phyloP scores from a whole-genome alignment of 2,329 filamentous ascomycete genomes.

The Lanzia echinophila region DNA sequence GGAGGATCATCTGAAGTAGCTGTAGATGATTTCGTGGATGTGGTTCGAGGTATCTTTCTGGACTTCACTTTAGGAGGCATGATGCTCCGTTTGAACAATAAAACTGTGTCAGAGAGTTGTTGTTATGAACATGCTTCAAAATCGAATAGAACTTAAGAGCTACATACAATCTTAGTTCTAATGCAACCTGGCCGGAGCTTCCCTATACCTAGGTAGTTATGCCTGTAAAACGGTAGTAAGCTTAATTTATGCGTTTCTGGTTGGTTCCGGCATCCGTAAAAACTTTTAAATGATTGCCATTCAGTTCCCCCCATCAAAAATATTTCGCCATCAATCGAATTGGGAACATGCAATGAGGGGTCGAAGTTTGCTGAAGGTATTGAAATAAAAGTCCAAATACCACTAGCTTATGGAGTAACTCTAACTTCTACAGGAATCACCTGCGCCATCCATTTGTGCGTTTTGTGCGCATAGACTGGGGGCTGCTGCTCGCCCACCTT shows the following conservation, averaged over 20 bases:
- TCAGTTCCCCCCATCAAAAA: neutral
- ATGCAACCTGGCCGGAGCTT: neutral
- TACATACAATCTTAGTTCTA: neutral
- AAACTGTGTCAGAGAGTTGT: neutral
- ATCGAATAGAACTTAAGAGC: neutral
- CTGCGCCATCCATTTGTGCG: conserved; percentile 26
- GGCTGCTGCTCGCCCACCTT: conserved; percentile 23
- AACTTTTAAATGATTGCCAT: conserved; percentile 1
- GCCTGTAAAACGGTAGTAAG: too few relatives aligned
- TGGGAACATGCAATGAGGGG: conserved; percentile 25
- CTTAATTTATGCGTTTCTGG: neutral
- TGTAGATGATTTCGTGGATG: conserved; percentile 12
- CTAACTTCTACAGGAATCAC: conserved; percentile 20
- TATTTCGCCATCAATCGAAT: conserved; percentile 13
- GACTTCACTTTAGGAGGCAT: conserved; percentile 29
- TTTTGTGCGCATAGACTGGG: conserved; percentile 30
- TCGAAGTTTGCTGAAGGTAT: conserved; percentile 27
- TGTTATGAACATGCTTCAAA: neutral
- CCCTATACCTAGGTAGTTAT: too few relatives aligned
- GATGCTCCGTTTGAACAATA: conserved; percentile 1
- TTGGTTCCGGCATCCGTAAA: conserved; percentile 15
- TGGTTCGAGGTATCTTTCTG: conserved; percentile 25
- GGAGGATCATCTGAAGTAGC: conserved; percentile 35
- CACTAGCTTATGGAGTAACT: neutral
- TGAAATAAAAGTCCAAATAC: neutral